A percentile compares a stretch with the other conserved stretches of the same genome.
Evolutionary conservation across 805 yeast genomes (phyloP).

Genomic region (Danielia oregonensis): DNA sequence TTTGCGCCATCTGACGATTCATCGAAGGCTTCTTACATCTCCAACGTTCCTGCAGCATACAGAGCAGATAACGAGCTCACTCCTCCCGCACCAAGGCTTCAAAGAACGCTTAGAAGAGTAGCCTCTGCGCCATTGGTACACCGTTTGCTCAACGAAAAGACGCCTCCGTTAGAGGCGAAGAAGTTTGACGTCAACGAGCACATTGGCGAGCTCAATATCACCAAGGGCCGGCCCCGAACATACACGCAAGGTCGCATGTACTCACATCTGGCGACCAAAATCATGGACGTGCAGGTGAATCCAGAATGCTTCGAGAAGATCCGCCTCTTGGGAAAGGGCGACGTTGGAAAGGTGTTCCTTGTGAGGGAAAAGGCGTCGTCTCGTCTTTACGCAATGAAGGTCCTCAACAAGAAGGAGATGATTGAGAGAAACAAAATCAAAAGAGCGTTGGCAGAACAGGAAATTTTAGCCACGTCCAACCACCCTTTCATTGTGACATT

Average conservation of each 20-base stretch:
- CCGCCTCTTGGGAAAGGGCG: conserved; percentile 91
- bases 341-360: conserved; percentile 92
- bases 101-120: conserved; percentile 56
- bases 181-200: conserved; percentile 43
- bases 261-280: conserved; percentile 69
- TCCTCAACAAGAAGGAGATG: conserved; percentile 88
- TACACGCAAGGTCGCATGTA: conserved; percentile 54
- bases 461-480: conserved; percentile 88
- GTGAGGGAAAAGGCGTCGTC: conserved; percentile 79
- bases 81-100: neutral
- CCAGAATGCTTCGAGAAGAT: conserved; percentile 88
- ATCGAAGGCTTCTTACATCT: neutral
- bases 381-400: conserved; percentile 87
- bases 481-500: conserved; percentile 97
- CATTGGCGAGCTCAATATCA: conserved; percentile 39
- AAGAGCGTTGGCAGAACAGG: conserved; percentile 94
- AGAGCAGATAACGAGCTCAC: neutral
- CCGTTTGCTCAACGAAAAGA: conserved; percentile 24
- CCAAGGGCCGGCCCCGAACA: conserved; percentile 35
- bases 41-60: too few species aligned
- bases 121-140: conserved; percentile 78
- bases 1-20: neutral
- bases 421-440: conserved; percentile 91
- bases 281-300: conserved; percentile 74
- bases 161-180: conserved; percentile 18